Conservation (phyloP, 2,329 filamentous ascomycete genomes). For the Sporothrix phasma region DNA sequence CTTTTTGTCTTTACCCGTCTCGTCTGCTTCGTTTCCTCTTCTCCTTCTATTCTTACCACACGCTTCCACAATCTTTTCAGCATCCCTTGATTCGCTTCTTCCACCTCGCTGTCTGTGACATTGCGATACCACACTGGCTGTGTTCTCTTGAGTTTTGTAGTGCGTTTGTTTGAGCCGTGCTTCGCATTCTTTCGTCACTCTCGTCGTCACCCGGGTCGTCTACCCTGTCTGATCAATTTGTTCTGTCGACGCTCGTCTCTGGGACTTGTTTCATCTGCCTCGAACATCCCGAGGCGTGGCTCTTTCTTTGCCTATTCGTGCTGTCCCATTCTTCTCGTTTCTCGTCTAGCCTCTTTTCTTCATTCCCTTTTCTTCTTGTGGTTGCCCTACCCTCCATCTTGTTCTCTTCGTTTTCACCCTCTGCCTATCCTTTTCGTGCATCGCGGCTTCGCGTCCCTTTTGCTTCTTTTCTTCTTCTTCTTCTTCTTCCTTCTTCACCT, state of each 20-base stretch:
- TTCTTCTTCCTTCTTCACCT: neutral
- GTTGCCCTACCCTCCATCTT: constrained; percentile 8
- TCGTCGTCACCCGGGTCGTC: neutral
- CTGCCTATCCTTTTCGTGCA: neutral
- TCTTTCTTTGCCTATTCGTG: neutral
- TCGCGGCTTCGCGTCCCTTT: constrained; percentile 9
- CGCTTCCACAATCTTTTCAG: neutral
- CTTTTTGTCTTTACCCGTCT: neutral
- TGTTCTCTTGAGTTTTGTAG: neutral
- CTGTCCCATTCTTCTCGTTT: neutral
- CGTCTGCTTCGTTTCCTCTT: neutral
- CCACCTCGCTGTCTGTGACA: constrained; percentile 8
- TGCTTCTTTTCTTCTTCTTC: neutral
- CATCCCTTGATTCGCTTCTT: constrained; percentile 1
- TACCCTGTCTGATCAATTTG: constrained; percentile 5
- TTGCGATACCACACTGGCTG: constrained; percentile 9
- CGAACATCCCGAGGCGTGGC: neutral
- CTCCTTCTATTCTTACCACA: neutral
- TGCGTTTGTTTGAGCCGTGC: neutral
- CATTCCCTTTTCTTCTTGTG: constrained; percentile 14
- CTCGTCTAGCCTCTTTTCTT: constrained; percentile 8
- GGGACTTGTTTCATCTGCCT: constrained; percentile 9
- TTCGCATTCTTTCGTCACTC: neutral
- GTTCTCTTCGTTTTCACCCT: constrained; percentile 6
- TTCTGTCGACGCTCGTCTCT: neutral